These are phyloP conservation scores for Umbelopsis sp. DNA, from an alignment of 192 early-diverging fungal species.

Conservation along the genomic window DNA sequence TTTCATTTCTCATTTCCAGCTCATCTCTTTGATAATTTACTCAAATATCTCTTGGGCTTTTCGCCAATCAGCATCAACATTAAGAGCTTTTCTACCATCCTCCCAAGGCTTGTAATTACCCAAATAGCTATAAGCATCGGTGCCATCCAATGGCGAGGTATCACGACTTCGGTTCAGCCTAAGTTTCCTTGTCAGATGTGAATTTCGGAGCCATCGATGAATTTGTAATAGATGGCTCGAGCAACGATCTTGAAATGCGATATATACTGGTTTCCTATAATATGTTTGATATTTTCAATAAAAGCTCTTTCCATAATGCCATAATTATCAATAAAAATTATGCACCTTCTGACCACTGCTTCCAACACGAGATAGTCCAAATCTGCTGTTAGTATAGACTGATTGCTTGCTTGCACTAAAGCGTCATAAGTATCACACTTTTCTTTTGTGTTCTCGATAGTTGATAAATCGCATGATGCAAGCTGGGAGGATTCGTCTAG, in stretches of 20 bases:
- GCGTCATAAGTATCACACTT: slow-evolving; percentile 25
- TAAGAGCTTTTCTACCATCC: slow-evolving; percentile 15
- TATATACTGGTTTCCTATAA: slow-evolving; percentile 36
- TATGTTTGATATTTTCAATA: not conserved
- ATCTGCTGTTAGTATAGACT: slow-evolving; percentile 31
- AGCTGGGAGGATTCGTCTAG: slow-evolving; percentile 1
- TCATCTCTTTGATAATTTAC: no score
- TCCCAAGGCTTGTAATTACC: slow-evolving; percentile 29
- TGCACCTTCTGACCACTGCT: slow-evolving; percentile 25
- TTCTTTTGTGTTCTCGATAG: not conserved
- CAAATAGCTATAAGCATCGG: slow-evolving; percentile 34
- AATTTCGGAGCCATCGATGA: slow-evolving; percentile 25
- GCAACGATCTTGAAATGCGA: slow-evolving; percentile 30
- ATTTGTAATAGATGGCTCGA: slow-evolving; percentile 28
- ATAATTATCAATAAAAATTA: not conserved
- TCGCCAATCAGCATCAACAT: slow-evolving; percentile 17
- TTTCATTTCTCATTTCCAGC: no score
- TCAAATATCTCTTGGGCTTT: slow-evolving; percentile 17
- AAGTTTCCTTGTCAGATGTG: slow-evolving; percentile 31
- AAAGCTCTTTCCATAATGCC: not conserved
- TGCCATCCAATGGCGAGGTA: not conserved
- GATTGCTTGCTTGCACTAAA: slow-evolving; percentile 11
- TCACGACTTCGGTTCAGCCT: slow-evolving; percentile 23
- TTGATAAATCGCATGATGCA: slow-evolving; percentile 25
- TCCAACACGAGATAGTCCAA: slow-evolving; percentile 32